Evolutionary conservation across 352 stramenopile genomes (phyloP).

Genomic region (Globisporangium parvum): DNA sequence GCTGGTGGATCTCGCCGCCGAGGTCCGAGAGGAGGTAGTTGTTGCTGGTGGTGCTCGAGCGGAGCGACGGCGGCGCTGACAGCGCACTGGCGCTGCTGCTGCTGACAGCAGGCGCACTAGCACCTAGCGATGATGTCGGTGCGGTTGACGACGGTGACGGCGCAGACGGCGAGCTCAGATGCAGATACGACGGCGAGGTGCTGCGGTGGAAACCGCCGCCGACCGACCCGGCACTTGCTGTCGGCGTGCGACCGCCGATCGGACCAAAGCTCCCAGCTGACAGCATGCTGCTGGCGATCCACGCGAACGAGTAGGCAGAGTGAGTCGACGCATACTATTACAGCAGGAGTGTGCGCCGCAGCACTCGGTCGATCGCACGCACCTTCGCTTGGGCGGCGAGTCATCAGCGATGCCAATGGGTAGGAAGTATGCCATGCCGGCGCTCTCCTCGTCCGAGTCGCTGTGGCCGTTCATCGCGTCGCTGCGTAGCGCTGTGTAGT

Average conservation of each 20-base stretch:
- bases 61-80: not conserved
- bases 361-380: too few species aligned
- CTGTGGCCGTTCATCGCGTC: conserved; percentile 13
- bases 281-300: conserved; percentile 2
- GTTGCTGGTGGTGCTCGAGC: conserved; percentile 3
- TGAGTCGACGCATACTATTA: too few species aligned
- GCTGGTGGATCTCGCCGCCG: conserved; percentile 46
- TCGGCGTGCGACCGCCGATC: conserved; percentile 29
- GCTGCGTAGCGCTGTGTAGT: not conserved
- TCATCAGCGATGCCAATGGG: conserved; percentile 82
- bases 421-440: conserved; percentile 72
- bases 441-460: conserved; percentile 53
- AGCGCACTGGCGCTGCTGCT: not conserved
- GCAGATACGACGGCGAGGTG: conserved; percentile 13
- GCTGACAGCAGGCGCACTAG: not conserved
- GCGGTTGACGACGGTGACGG: not conserved
- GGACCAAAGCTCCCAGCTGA: conserved; percentile 33
- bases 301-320: too few species aligned
- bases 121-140: not conserved
- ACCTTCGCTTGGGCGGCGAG: conserved; percentile 68
- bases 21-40: conserved; percentile 51
- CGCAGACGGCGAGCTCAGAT: conserved; percentile 1
- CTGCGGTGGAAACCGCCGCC: conserved; percentile 10
- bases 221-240: conserved; percentile 1
- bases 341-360: too few species aligned